A percentile compares a stretch with the other conserved stretches of the same genome.
phyloP scores from a whole-genome alignment of 225 moss, liverwort and hornwort species.

The Marchantia paleacea region DNA sequence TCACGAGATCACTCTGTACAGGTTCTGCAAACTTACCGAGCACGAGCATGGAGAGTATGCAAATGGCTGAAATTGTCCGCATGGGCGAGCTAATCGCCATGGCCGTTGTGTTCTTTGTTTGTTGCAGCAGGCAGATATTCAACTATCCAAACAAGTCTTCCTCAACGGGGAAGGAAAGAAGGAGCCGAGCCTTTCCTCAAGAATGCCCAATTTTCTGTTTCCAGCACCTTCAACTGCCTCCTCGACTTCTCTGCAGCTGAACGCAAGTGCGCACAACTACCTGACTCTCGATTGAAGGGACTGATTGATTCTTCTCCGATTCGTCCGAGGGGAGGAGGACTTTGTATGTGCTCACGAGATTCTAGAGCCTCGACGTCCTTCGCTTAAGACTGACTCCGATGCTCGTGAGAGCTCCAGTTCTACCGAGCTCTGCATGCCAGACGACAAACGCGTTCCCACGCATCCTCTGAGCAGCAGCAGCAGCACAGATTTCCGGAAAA shows the following conservation, averaged over 20 bases:
- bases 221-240: neutral
- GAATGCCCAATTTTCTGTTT: neutral
- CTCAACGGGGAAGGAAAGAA: neutral
- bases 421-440: neutral
- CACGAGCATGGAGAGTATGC: neutral
- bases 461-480: neutral
- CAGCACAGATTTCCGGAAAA: neutral
- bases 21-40: slow-evolving; percentile 5
- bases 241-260: neutral
- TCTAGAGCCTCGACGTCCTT: no score
- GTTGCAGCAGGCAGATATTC: neutral
- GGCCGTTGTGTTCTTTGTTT: neutral
- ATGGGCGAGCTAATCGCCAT: slow-evolving; percentile 9
- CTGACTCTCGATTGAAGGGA: neutral
- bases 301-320: no score
- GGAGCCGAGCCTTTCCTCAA: neutral
- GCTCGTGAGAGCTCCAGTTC: no score
- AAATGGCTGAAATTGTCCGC: neutral
- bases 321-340: no score
- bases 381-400: no score
- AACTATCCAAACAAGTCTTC: neutral
- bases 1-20: neutral
- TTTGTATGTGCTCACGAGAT: no score
- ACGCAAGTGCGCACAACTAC: neutral
- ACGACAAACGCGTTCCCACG: neutral